These are phyloP conservation scores for Solidago caesia DNA, from an alignment of 129 eudicot genomes.

Conservation along the genomic window DNA sequence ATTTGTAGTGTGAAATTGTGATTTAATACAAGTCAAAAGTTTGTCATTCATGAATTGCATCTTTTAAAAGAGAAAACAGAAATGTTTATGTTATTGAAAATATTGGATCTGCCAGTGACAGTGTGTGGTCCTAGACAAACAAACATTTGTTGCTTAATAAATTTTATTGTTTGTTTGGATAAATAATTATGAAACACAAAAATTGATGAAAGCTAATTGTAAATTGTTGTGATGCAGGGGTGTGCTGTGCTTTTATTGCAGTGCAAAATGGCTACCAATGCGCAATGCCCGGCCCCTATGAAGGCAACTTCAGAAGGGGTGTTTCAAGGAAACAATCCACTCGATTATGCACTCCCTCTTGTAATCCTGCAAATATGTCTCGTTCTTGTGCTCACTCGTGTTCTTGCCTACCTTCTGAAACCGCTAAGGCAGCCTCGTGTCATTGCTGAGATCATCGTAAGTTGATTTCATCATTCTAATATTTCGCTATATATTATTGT, in stretches of 20 bases:
- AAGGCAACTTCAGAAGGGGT: slow-evolving; percentile 82
- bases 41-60: background rate
- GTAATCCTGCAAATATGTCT: slow-evolving; percentile 65
- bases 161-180: background rate
- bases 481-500: background rate
- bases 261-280: slow-evolving; percentile 48
- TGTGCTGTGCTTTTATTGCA: slow-evolving; percentile 1
- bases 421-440: slow-evolving; percentile 92
- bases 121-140: background rate
- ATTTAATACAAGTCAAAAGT: background rate
- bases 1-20: background rate
- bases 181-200: background rate
- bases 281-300: slow-evolving; percentile 50
- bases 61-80: background rate
- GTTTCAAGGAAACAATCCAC: slow-evolving; percentile 76
- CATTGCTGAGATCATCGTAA: slow-evolving; percentile 79
- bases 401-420: slow-evolving; percentile 62
- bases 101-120: too few species aligned
- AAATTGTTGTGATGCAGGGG: slow-evolving; percentile 14
- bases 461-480: slow-evolving; percentile 16
- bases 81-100: too few species aligned
- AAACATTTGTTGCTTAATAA: background rate
- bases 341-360: slow-evolving; percentile 73
- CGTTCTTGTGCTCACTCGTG: slow-evolving; percentile 67
- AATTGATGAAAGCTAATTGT: background rate